Evolutionary conservation across 257 asterid species (phyloP).

Genomic region (Gentiana macrophylla): DNA sequence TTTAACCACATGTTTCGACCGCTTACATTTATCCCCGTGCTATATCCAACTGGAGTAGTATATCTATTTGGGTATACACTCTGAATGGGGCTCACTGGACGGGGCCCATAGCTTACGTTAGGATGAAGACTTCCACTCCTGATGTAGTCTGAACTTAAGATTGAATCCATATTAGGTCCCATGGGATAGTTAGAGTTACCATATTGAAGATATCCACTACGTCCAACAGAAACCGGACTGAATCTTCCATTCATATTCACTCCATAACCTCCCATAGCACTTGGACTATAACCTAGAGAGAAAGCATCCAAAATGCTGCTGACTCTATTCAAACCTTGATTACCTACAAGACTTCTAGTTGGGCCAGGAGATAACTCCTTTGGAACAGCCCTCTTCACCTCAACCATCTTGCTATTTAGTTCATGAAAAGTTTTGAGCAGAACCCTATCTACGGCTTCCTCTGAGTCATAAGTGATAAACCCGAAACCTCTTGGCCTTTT

Average conservation of each 20-base stretch:
- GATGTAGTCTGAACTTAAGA: slow-evolving; percentile 41
- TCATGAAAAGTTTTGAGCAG: slow-evolving; percentile 66
- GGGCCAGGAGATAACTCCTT: slow-evolving; percentile 73
- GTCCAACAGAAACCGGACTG: slow-evolving; percentile 48
- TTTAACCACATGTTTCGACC: slow-evolving; percentile 44
- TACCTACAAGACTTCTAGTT: slow-evolving; percentile 38
- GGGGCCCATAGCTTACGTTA: slow-evolving; percentile 38
- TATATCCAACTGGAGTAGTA: slow-evolving; percentile 32
- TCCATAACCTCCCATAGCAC: slow-evolving; percentile 37
- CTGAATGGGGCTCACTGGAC: slow-evolving; percentile 30
- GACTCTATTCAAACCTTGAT: slow-evolving; percentile 41
- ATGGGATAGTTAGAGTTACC: slow-evolving; percentile 33
- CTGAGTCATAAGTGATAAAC: slow-evolving; percentile 28
- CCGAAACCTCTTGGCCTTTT: slow-evolving; percentile 74
- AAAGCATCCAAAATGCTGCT: slow-evolving; percentile 36
- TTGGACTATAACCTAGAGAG: slow-evolving; percentile 37
- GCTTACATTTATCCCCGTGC: slow-evolving; percentile 30
- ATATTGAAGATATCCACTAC: slow-evolving; percentile 53
- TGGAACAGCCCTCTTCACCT: slow-evolving; percentile 79
- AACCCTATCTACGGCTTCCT: slow-evolving; percentile 77
- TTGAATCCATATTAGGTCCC: slow-evolving; percentile 40
- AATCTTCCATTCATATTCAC: slow-evolving; percentile 46
- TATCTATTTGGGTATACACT: slow-evolving; percentile 38
- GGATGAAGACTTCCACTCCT: slow-evolving; percentile 33
- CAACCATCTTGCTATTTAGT: slow-evolving; percentile 79